Evolutionary conservation across 2,329 filamentous ascomycete genomes (phyloP), one percentile per base, ranked within the genome.

Genomic region (Lasiodiplodia hormozganensis): DNA sequence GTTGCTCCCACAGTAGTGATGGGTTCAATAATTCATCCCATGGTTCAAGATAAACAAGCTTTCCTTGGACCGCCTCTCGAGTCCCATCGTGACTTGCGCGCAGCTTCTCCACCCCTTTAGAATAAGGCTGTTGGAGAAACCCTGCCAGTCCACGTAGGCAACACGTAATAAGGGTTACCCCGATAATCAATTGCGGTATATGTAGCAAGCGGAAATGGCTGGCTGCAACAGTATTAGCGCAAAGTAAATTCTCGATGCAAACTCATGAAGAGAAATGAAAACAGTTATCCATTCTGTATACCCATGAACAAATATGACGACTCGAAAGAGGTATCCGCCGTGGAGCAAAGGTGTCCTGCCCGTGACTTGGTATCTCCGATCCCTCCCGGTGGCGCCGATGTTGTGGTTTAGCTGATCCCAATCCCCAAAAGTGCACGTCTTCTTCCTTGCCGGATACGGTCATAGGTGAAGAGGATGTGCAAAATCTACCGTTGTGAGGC

Each of bases 291-390:
- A 62, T 51, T 62, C 25, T 62, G 43, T 51, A 23, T 62, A 25
- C 58, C 18, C 21, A 62, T 28, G 36, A 34, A 51, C 28, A 51
- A 51, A 31, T 8, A 36, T 23, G 58, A 31, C 10, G 28, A 5
- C 34, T 16, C 21, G 18, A 14, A 23, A 34, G 38, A 51, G 11
- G 58, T 62, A 51, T 62, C 43, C 58, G 40, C 58, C 58, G 25
- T 21, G 58, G 31, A 62, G 40, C 28, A 10, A 6, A 62, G 14
- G 14, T 23, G 25, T 51, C 58, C 28, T 62, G 34, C 23, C 58
- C 43, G 49, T 62, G 31, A 21, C 21, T 25, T 62, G 58, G 58
- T 62, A 62, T 62, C 43, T 40, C 43, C 16, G 51, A 47, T 28
- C 25, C 23, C 25, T 11, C 31, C 23, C 18, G 8, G 25, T 47